Evolutionary conservation across 2,329 filamentous ascomycete genomes (phyloP).

Genomic region (Xylaria sp.): DNA sequence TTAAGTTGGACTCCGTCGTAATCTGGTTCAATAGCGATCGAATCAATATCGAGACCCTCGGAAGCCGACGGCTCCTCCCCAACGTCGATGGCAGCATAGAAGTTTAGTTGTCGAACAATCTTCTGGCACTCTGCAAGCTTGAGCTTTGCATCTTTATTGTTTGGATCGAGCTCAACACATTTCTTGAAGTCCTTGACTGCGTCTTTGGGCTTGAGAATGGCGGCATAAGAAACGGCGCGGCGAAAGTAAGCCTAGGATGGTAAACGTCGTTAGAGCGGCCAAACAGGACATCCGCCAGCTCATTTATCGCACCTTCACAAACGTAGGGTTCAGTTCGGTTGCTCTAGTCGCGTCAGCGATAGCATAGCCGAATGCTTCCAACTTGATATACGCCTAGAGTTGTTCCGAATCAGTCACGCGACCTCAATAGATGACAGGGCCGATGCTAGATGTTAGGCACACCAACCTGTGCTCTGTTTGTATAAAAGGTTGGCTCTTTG

Average conservation of each 20-base stretch:
- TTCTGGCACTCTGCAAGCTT: slow-evolving; percentile 95
- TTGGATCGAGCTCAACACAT: slow-evolving; percentile 86
- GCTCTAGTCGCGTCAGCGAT: slow-evolving; percentile 91
- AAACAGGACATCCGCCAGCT: neutral
- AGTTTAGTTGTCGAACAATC: slow-evolving; percentile 89
- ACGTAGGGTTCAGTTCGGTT: slow-evolving; percentile 85
- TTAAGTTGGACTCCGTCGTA: slow-evolving; percentile 87
- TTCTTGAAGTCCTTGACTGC: slow-evolving; percentile 92
- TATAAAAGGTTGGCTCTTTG: slow-evolving; percentile 88
- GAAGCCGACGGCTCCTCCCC: slow-evolving; percentile 91
- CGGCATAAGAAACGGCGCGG: slow-evolving; percentile 88
- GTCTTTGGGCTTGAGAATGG: slow-evolving; percentile 87
- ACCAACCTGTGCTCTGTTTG: slow-evolving; percentile 91
- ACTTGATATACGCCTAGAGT: slow-evolving; percentile 86
- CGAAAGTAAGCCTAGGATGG: slow-evolving; percentile 84
- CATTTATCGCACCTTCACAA: slow-evolving; percentile 76
- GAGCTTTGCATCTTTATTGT: slow-evolving; percentile 88
- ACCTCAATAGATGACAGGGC: slow-evolving; percentile 39
- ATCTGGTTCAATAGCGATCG: slow-evolving; percentile 80
- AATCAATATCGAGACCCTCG: slow-evolving; percentile 87
- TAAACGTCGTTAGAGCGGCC: slow-evolving; percentile 26
- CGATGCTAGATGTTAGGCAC: neutral
- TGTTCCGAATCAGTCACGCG: slow-evolving; percentile 57
- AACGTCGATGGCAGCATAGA: slow-evolving; percentile 94
- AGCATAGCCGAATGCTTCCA: slow-evolving; percentile 93